Evolutionary conservation across 208 protist species (phyloP).

Genomic region (Acanthamoeba lenticulata): DNA sequence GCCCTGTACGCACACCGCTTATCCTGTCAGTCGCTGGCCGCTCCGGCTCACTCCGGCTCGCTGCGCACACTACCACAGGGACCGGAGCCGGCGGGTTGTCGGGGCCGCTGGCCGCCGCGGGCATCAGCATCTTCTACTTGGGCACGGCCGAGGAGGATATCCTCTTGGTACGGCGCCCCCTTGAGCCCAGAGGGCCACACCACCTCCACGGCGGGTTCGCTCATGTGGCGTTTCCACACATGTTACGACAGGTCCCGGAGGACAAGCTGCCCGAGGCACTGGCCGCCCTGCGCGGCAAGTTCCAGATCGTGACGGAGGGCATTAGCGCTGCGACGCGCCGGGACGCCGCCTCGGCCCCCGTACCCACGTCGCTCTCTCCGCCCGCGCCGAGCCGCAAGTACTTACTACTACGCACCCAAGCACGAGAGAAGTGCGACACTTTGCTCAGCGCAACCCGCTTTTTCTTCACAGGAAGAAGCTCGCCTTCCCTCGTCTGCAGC

Average conservation of each 20-base stretch:
- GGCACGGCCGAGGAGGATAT: constrained; percentile 32
- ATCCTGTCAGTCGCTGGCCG: too few relatives aligned
- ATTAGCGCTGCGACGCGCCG: not conserved
- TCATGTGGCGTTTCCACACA: not conserved
- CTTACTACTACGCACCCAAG: too few relatives aligned
- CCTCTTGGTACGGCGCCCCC: not conserved
- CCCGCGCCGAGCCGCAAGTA: not conserved
- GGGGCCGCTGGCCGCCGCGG: constrained; percentile 1
- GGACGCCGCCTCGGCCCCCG: not conserved
- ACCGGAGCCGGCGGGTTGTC: constrained; percentile 1
- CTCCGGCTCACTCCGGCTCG: not conserved
- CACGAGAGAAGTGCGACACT: not conserved
- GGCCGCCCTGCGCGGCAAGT: constrained; percentile 15
- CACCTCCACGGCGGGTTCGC: not conserved
- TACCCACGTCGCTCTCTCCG: not conserved
- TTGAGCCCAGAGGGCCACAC: not conserved
- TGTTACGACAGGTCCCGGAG: constrained; percentile 35
- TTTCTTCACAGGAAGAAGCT: not conserved
- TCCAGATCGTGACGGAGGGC: constrained; percentile 62
- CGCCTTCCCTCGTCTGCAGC: constrained; percentile 22
- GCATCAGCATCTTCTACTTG: constrained; percentile 67
- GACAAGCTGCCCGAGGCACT: constrained; percentile 18
- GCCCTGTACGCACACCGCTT: not conserved
- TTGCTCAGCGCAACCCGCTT: not conserved
- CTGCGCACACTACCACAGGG: not conserved